Evolutionary conservation across 2,329 filamentous ascomycete genomes (phyloP).

Genomic region (Leptodontidium sp.): DNA sequence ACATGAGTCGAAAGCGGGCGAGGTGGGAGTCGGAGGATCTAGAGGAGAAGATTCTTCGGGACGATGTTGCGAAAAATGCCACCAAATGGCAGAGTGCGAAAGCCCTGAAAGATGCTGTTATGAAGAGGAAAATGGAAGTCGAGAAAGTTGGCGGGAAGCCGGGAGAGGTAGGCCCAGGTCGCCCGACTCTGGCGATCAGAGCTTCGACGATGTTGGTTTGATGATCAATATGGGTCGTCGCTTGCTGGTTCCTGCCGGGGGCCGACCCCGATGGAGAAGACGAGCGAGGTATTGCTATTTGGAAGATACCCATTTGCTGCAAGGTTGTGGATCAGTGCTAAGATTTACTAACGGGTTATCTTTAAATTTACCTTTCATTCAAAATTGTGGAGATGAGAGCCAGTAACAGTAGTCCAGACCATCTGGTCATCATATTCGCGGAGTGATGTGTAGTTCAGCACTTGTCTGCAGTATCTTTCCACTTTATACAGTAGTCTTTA

Average conservation of each 20-base stretch:
- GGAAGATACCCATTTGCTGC: conserved; percentile 20
- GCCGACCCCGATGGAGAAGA: conserved; percentile 10
- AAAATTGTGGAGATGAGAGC: not conserved
- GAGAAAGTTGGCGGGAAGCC: not conserved
- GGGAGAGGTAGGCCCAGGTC: not conserved
- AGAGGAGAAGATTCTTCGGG: conserved; percentile 24
- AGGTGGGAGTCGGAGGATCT: conserved; percentile 29
- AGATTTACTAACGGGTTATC: conserved; percentile 1
- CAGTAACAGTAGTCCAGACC: not conserved
- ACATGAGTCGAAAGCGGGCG: conserved; percentile 15
- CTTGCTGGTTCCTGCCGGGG: not conserved
- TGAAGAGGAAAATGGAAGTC: conserved; percentile 17
- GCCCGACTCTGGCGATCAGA: conserved; percentile 2
- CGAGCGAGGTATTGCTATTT: conserved; percentile 11
- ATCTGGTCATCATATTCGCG: not conserved
- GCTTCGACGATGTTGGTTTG: not conserved
- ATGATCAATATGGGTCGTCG: conserved; percentile 13
- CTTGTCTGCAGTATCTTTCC: not conserved
- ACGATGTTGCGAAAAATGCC: conserved; percentile 20
- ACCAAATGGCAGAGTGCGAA: conserved; percentile 29
- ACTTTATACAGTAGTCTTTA: not conserved
- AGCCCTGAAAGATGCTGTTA: conserved; percentile 21
- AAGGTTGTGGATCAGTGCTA: conserved; percentile 19
- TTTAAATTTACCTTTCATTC: conserved; percentile 4
- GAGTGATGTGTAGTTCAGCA: not conserved